Evolutionary conservation across 2,329 filamentous ascomycete species (phyloP).

Genomic region (Nigrospora osmanthi): DNA sequence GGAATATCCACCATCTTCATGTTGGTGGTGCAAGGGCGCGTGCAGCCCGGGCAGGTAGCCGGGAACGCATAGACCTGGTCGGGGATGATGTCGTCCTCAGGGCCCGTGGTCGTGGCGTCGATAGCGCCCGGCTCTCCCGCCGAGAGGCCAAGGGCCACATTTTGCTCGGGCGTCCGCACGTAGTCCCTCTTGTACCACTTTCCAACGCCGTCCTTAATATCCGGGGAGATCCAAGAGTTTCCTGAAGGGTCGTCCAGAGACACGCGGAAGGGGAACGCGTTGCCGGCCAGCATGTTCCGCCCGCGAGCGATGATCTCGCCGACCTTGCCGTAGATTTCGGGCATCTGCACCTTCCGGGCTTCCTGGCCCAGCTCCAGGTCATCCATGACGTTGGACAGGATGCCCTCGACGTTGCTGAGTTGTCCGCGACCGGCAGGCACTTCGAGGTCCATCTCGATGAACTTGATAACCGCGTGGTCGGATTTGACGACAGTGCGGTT

Average conservation of each 20-base stretch:
- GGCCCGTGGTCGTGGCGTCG: conserved; percentile 31
- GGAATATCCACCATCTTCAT: conserved; percentile 99
- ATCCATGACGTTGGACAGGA: conserved; percentile 69
- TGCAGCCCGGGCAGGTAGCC: conserved; percentile 84
- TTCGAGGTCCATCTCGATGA: conserved; percentile 89
- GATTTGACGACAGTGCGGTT: conserved; percentile 87
- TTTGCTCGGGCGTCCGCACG: conserved; percentile 74
- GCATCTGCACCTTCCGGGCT: conserved; percentile 67
- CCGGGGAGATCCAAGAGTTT: conserved; percentile 94
- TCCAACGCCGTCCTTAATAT: conserved; percentile 67
- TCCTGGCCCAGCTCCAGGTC: conserved; percentile 78
- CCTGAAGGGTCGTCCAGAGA: conserved; percentile 85
- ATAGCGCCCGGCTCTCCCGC: conserved; percentile 40
- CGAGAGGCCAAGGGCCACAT: conserved; percentile 69
- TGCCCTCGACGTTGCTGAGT: conserved; percentile 87
- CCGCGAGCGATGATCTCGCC: conserved; percentile 67
- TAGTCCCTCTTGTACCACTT: conserved; percentile 90
- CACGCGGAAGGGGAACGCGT: conserved; percentile 79
- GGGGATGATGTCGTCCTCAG: conserved; percentile 76
- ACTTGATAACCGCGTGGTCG: conserved; percentile 75
- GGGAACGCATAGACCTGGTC: conserved; percentile 93
- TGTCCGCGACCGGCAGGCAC: conserved; percentile 87
- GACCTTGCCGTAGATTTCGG: conserved; percentile 73
- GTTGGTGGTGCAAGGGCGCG: conserved; percentile 77
- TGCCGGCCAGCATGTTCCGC: conserved; percentile 68